These are phyloP conservation scores for Adansonia madagascariensis DNA, from an alignment of 441 rosid genomes.

Conservation along the genomic window DNA sequence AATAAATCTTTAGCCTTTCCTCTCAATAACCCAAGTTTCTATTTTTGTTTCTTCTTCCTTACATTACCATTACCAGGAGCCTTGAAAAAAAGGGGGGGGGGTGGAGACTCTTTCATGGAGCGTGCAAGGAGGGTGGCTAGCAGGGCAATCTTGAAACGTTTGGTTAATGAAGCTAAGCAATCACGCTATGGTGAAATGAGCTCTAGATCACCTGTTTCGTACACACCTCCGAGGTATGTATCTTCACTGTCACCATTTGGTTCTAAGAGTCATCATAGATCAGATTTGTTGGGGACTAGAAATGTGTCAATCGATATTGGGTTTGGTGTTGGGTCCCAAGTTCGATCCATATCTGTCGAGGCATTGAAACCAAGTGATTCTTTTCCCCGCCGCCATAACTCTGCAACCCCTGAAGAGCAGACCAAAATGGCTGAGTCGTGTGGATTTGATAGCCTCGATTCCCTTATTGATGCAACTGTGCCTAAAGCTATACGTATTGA, in stretches of 20 bases:
- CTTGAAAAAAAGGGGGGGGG: slow-evolving; percentile 1
- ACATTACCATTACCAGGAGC: background rate
- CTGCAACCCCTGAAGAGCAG: slow-evolving; percentile 83
- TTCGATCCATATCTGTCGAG: slow-evolving; percentile 72
- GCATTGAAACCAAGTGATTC: slow-evolving; percentile 70
- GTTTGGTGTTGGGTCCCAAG: slow-evolving; percentile 49
- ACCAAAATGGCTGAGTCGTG: slow-evolving; percentile 67
- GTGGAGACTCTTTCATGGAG: slow-evolving; percentile 53
- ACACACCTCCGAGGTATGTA: slow-evolving; percentile 68
- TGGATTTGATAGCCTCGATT: slow-evolving; percentile 70
- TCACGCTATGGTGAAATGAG: slow-evolving; percentile 40
- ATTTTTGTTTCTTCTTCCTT: slow-evolving; percentile 11
- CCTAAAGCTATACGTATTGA: slow-evolving; percentile 83
- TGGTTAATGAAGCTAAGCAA: slow-evolving; percentile 60
- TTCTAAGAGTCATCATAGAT: slow-evolving; percentile 34
- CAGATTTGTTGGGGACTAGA: slow-evolving; percentile 39
- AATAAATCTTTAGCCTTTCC: background rate
- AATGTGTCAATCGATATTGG: slow-evolving; percentile 27
- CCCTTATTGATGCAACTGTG: slow-evolving; percentile 80
- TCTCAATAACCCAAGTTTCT: slow-evolving; percentile 38
- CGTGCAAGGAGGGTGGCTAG: slow-evolving; percentile 84
- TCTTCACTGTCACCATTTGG: slow-evolving; percentile 67
- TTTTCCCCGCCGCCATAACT: slow-evolving; percentile 91
- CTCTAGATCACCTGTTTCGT: slow-evolving; percentile 44
- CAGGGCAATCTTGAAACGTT: slow-evolving; percentile 72